phyloP scores from a whole-genome alignment of 371 early-diverging fungal genomes.

The Mucor saturninus region DNA sequence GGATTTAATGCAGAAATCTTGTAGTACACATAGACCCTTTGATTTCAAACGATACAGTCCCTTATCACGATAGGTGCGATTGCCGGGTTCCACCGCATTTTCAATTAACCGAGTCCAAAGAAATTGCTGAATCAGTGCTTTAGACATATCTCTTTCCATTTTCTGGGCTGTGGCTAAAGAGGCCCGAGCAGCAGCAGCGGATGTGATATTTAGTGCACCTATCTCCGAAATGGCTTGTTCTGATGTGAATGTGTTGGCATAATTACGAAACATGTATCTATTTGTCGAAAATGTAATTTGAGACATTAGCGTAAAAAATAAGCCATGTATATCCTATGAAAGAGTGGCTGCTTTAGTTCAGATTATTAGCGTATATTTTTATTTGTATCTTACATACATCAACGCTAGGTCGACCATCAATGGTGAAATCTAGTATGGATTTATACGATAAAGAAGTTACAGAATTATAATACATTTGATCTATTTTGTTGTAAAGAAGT shows the following conservation, averaged over 20 bases:
- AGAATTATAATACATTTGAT: background rate
- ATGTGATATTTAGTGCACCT: slow-evolving; percentile 22
- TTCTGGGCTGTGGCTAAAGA: slow-evolving; percentile 59
- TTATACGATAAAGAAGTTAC: slow-evolving; percentile 26
- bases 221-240: slow-evolving; percentile 52
- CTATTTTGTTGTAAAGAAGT: background rate
- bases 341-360: background rate
- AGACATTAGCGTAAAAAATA: slow-evolving; percentile 25
- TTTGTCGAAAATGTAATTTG: slow-evolving; percentile 20
- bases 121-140: slow-evolving; percentile 65
- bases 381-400: slow-evolving; percentile 25
- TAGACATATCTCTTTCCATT: slow-evolving; percentile 67
- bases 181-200: slow-evolving; percentile 1
- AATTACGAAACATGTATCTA: slow-evolving; percentile 42
- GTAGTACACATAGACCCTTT: slow-evolving; percentile 64
- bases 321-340: slow-evolving; percentile 29
- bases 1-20: slow-evolving; percentile 34
- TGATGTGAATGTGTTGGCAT: slow-evolving; percentile 49
- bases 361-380: background rate
- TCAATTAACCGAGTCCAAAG: slow-evolving; percentile 59
- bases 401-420: slow-evolving; percentile 39
- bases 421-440: slow-evolving; percentile 39
- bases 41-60: slow-evolving; percentile 60
- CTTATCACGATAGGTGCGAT: slow-evolving; percentile 55
- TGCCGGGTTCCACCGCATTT: slow-evolving; percentile 53